Evolutionary conservation across 352 stramenopile genomes (phyloP).

Genomic region (Phytophthora quininea): DNA sequence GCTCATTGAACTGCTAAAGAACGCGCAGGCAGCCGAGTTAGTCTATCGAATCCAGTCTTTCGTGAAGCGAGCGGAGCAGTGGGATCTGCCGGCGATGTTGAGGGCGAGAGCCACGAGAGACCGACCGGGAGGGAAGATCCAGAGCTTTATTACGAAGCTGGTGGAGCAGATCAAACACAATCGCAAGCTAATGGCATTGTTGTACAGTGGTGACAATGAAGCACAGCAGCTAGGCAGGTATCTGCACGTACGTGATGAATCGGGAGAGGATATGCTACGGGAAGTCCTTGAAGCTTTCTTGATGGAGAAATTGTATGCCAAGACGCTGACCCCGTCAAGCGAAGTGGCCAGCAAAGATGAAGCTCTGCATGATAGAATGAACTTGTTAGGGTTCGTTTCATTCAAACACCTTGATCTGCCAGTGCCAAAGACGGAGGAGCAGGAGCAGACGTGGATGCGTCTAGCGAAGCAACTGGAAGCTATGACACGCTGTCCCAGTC

Average conservation of each 20-base stretch:
- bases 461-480: constrained; percentile 53
- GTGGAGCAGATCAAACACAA: constrained; percentile 63
- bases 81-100: constrained; percentile 61
- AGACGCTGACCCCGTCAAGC: constrained; percentile 63
- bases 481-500: constrained; percentile 58
- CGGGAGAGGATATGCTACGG: constrained; percentile 55
- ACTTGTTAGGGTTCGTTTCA: constrained; percentile 77
- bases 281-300: constrained; percentile 89
- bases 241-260: constrained; percentile 39
- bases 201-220: constrained; percentile 23
- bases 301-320: constrained; percentile 89
- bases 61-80: constrained; percentile 63
- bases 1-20: constrained; percentile 64
- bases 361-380: constrained; percentile 63
- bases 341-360: constrained; percentile 57
- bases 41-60: constrained; percentile 86
- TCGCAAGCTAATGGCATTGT: constrained; percentile 28
- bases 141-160: constrained; percentile 70
- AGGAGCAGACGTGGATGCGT: constrained; percentile 42
- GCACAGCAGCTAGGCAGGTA: constrained; percentile 19
- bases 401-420: constrained; percentile 90
- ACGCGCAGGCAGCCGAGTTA: constrained; percentile 61
- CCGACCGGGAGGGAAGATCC: constrained; percentile 57
- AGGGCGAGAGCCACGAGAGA: constrained; percentile 40
- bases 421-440: constrained; percentile 36